Conservation (phyloP, 306 rosid genomes). For the Arachis hypogaea region DNA sequence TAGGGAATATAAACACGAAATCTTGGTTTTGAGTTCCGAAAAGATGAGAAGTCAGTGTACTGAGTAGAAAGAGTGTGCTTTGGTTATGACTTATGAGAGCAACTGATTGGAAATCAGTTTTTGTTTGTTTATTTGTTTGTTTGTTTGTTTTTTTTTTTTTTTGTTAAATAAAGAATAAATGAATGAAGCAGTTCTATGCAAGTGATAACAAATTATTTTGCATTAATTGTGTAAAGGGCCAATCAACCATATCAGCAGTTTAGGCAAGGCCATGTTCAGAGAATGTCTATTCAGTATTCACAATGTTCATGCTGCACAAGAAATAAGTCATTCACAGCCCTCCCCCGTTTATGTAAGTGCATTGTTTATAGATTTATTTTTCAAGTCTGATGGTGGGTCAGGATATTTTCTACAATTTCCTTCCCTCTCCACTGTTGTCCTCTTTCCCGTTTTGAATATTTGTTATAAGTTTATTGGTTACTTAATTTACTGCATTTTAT, state of each 20-base stretch:
- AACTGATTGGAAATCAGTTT: not conserved
- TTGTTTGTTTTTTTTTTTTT: not conserved
- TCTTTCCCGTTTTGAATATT: conserved; percentile 25
- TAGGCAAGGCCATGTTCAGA: not conserved
- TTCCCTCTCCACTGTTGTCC: conserved; percentile 19
- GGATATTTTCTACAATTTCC: conserved; percentile 11
- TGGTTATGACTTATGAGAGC: conserved; percentile 3
- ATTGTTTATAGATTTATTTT: conserved; percentile 17
- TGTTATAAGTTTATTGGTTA: conserved; percentile 11
- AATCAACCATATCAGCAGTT: conserved; percentile 27
- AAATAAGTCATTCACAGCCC: not conserved
- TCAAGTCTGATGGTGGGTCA: conserved; percentile 29
- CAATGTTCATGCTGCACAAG: too few relatives aligned
- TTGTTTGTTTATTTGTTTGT: not conserved
- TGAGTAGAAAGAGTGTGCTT: conserved; percentile 10
- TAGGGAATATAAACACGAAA: too few relatives aligned
- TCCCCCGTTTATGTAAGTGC: not conserved
- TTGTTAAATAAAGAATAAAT: not conserved
- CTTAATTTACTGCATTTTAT: conserved; percentile 24
- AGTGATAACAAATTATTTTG: not conserved
- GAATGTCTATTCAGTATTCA: not conserved
- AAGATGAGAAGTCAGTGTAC: not conserved
- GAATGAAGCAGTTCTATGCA: conserved; percentile 1
- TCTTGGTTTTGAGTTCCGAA: not conserved
- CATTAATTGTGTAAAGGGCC: conserved; percentile 8